Evolutionary conservation across 345 rosid genomes (phyloP), one percentile per base, ranked within the genome.

Genomic region (Durio zibethinus): DNA sequence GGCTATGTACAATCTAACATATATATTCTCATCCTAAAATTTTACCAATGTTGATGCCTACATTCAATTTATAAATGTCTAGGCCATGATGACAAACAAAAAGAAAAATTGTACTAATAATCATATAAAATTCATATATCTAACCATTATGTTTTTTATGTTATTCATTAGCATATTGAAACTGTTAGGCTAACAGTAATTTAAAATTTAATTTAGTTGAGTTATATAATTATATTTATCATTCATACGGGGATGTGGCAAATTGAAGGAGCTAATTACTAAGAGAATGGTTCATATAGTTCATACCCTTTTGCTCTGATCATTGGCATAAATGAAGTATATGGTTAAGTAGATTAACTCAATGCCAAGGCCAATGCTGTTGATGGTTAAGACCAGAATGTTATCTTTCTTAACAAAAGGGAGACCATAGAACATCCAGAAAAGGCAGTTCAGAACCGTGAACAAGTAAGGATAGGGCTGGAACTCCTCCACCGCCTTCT

Each of bases 351-450:
- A 88, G 35, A 78, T 2, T 18, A 71, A 7, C 75, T 87, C 90
- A 31, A 87, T 56, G 0, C 5, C 76, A 0, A 88, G 72, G 1
- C 93, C 91, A 29, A 77, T 33, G 0, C 64, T 60, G 60, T 87
- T 89, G 56, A 87, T 89, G 60, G 87, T 87, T 53, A 80, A 16
- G 1, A 89, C 88, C 0, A 89, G 86, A 18, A 80, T 9, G 78
- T 87, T 86, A 36, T 86, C 86, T 1, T 81, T 84, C 2, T 79
- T 76, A 62, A 89, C 93, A 15, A 87, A 9, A 4, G 93, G 93
- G 4, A 87, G 79, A 16, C 93, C 93, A 36, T 89, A 89, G 57
- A 86, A 80, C 0, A 84, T 80, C 91, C 89, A 89, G 7, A 82
- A 18, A 82, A 75, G 68, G 63, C 93, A 89, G 31, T 89, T 89